Conservation (phyloP, 495 filamentous ascomycete genomes). For the Trichocladium uniseriatum region DNA sequence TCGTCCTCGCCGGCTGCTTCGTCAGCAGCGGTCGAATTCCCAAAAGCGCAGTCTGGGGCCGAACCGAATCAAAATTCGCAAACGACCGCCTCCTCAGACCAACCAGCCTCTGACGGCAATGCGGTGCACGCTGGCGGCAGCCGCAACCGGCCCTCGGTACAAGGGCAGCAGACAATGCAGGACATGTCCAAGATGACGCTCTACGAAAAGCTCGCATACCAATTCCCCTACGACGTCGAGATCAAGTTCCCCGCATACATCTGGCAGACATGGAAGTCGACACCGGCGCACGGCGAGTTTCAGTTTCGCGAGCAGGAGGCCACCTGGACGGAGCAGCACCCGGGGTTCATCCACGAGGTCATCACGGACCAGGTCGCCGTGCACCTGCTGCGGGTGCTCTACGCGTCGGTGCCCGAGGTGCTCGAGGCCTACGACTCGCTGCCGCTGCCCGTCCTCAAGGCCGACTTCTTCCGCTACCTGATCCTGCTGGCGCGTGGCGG, state of each 20-base stretch:
- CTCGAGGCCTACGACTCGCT: conserved; percentile 84
- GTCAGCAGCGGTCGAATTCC: conserved; percentile 17
- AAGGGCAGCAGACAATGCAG: conserved; percentile 39
- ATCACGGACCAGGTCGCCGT: conserved; percentile 82
- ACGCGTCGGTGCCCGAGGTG: conserved; percentile 79
- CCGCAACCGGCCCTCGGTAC: conserved; percentile 7
- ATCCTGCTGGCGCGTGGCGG: conserved; percentile 89
- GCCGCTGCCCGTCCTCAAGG: conserved; percentile 82
- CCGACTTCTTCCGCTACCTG: conserved; percentile 96
- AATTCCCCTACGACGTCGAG: conserved; percentile 86
- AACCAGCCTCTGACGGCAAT: conserved; percentile 9
- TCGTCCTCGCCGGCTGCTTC: conserved; percentile 28
- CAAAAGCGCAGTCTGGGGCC: conserved; percentile 16
- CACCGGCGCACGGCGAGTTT: conserved; percentile 73
- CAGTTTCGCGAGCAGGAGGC: conserved; percentile 73
- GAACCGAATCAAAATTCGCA: conserved; percentile 20
- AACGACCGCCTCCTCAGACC: conserved; percentile 12
- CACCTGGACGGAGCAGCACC: conserved; percentile 84
- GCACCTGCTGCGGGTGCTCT: conserved; percentile 75
- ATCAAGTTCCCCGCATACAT: conserved; percentile 91
- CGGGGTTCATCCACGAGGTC: conserved; percentile 89
- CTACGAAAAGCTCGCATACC: conserved; percentile 77
- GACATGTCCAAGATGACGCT: conserved; percentile 56
- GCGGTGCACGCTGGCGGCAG: conserved; percentile 13
- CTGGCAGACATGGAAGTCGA: conserved; percentile 98